Evolutionary conservation across 1,284 basidiomycete genomes (phyloP), one percentile per base, ranked within the genome.

Genomic region (Leccinum solheimii): DNA sequence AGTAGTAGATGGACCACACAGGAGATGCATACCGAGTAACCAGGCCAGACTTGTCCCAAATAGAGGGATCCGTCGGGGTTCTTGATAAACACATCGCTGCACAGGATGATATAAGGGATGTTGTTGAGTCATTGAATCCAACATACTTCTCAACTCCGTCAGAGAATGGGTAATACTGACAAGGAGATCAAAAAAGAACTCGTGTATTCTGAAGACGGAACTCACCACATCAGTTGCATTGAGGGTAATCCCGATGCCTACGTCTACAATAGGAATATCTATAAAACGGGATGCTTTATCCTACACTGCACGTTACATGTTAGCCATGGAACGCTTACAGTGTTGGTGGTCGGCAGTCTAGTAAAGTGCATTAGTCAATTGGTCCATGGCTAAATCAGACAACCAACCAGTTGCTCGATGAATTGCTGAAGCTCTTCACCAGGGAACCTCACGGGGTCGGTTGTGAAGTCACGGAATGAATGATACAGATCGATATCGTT

Each of bases 401-500:
- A 38, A 55, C 53, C 14, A 8, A 55, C 53, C 2, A 55, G 73
- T 55, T 85, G 79, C 19, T 77, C 72, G 61, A 88, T 86, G 70
- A 92, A 90, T 16, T 71, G 71, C n/a, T 77, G 75, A 65, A 90
- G 77, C 62, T 90, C 84, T 11, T 83, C 79, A 5, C 70, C 76
- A 6, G 87, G 85, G 77, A 85, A 91, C 45, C 80, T 82, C 26
- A 84, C 79, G 13, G 87, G 87, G 69, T 90, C 87, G 13, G 83
- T 77, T 7, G 88, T 90, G 66, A 91, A 90, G 72, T 89, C 87
- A 8, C 88, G 81, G 55, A 82, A 78, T 30, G 83, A 81, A 65
- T 88, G 84, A 65, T 87, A 89, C 57, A 90, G 67, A 74, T 92
- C 90, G 62, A 91, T 90, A 66, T 91, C 90, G 68, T 88, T 90